Evolutionary conservation across 139 green algal genomes (phyloP).

Genomic region (Chlorella sp.): DNA sequence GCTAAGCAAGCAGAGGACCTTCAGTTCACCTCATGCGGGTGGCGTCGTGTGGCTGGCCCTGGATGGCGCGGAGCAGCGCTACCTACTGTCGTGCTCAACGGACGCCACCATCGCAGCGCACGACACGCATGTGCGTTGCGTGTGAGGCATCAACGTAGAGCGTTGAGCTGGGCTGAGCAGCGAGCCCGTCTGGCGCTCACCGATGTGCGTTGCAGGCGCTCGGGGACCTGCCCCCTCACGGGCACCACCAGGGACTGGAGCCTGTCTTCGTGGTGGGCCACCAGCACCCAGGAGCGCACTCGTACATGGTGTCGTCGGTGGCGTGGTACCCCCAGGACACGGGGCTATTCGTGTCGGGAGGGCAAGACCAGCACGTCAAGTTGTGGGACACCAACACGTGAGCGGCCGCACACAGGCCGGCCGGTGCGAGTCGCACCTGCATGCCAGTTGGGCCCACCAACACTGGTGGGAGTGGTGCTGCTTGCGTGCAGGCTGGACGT

Average conservation of each 20-base stretch:
- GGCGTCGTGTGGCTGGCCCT: slow-evolving; percentile 55
- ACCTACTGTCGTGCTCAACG: slow-evolving; percentile 43
- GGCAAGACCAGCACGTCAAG: slow-evolving; percentile 59
- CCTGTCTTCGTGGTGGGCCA: background rate
- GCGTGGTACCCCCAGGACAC: slow-evolving; percentile 85
- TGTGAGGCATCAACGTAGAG: background rate
- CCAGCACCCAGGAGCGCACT: background rate
- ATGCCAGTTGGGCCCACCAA: too few species aligned
- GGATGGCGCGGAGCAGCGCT: slow-evolving; percentile 60
- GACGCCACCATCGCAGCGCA: slow-evolving; percentile 48
- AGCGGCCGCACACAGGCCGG: too few species aligned
- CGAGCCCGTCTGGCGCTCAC: too few species aligned
- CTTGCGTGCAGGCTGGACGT: slow-evolving; percentile 26
- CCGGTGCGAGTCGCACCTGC: too few species aligned
- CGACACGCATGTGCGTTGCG: slow-evolving; percentile 38
- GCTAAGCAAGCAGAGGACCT: slow-evolving; percentile 13
- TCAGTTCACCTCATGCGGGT: slow-evolving; percentile 16
- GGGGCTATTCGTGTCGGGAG: slow-evolving; percentile 64
- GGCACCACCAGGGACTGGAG: too few species aligned
- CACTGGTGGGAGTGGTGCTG: too few species aligned
- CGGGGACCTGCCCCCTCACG: too few species aligned
- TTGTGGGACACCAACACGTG: slow-evolving; percentile 77
- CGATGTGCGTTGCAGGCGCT: too few species aligned
- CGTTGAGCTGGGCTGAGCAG: too few species aligned
- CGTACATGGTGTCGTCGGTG: slow-evolving; percentile 20